phyloP scores from a whole-genome alignment of 768 basidiomycete genomes.

The Tylopilus rubrobrunneus region DNA sequence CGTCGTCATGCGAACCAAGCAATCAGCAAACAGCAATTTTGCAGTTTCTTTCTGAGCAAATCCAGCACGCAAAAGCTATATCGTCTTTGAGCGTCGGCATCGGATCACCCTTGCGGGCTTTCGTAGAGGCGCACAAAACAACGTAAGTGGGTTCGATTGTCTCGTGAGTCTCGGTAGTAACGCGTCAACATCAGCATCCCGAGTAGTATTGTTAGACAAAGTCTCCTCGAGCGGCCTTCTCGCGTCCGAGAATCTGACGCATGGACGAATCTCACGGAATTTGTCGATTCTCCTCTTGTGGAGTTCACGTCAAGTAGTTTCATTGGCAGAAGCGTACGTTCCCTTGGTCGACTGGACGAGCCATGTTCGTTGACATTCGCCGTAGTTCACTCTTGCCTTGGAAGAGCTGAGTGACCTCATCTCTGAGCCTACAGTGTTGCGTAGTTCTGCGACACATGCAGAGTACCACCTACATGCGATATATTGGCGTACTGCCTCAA shows the following conservation, averaged over 20 bases:
- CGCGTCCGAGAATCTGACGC: conserved; percentile 3
- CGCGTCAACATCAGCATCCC: conserved; percentile 6
- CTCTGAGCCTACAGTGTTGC: conserved; percentile 1
- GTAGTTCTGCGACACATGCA: not conserved
- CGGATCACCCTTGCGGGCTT: conserved; percentile 16
- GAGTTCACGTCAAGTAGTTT: conserved; percentile 26
- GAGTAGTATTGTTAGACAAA: not conserved
- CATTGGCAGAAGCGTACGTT: conserved; percentile 28
- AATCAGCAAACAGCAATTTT: conserved; percentile 18
- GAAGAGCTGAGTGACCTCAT: conserved; percentile 25
- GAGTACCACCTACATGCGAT: conserved; percentile 18
- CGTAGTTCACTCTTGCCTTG: conserved; percentile 27
- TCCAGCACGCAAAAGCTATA: conserved; percentile 25
- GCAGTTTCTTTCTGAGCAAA: conserved; percentile 28
- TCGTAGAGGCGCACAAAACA: conserved; percentile 19
- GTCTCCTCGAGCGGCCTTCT: not conserved
- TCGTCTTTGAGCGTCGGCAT: conserved; percentile 21
- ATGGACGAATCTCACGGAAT: conserved; percentile 20
- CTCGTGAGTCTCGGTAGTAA: not conserved
- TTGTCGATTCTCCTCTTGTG: conserved; percentile 17
- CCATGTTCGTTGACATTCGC: not conserved
- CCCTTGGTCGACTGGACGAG: not conserved
- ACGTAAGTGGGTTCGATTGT: conserved; percentile 11
- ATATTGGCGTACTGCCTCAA: conserved; percentile 29
- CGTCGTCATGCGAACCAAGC: conserved; percentile 5